Percentiles rank a stretch among this genome's conserved stretches.
Evolutionary conservation across 1,284 basidiomycete genomes (phyloP).

Genomic region (Irpex sp.): DNA sequence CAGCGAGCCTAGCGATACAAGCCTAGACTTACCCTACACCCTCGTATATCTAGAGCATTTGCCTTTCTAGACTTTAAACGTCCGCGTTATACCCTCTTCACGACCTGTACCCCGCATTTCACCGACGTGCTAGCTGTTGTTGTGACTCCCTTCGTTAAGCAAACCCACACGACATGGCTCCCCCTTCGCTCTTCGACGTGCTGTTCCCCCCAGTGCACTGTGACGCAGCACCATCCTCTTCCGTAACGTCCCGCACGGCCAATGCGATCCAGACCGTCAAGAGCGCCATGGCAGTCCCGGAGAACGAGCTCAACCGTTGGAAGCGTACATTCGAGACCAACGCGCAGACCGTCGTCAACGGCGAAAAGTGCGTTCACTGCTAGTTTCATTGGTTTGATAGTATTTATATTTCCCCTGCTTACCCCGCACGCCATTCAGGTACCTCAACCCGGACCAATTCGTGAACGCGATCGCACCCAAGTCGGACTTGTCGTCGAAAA

Average conservation of each 20-base stretch:
- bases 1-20: background rate
- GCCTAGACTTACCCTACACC: constrained; percentile 14
- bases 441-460: constrained; percentile 80
- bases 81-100: constrained; percentile 15
- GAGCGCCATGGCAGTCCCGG: constrained; percentile 67
- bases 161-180: constrained; percentile 3
- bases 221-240: constrained; percentile 32
- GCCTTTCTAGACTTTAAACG: constrained; percentile 12
- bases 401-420: background rate
- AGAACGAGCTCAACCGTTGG: constrained; percentile 85
- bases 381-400: background rate
- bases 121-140: background rate
- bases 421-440: constrained; percentile 41
- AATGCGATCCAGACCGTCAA: constrained; percentile 61
- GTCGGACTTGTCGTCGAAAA: constrained; percentile 73
- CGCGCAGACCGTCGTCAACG: constrained; percentile 66
- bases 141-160: too few relatives aligned
- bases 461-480: constrained; percentile 90
- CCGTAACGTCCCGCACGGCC: constrained; percentile 36
- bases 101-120: constrained; percentile 14
- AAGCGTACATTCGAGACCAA: constrained; percentile 80
- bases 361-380: constrained; percentile 66
- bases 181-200: constrained; percentile 5
- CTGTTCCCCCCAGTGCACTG: constrained; percentile 46
- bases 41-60: constrained; percentile 16